Percentiles rank a stretch among this genome's conserved stretches.
These are phyloP conservation scores for Alternaria infectoria DNA, from an alignment of 2,329 filamentous ascomycete genomes.

Conservation along the genomic window DNA sequence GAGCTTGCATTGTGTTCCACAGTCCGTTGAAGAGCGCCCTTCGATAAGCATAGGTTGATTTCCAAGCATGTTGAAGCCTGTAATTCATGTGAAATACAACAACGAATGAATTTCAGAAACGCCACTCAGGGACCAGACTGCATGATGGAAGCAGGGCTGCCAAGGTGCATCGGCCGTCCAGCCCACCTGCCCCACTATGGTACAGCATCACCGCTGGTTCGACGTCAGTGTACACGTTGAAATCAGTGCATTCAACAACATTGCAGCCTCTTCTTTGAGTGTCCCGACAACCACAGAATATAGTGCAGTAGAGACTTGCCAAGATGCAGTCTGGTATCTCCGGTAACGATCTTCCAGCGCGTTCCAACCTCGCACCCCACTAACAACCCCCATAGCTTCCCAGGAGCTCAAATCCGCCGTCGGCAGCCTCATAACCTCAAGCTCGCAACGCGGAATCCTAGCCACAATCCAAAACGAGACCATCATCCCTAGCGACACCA, in stretches of 20 bases:
- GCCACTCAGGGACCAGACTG: not conserved
- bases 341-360: slow-evolving; percentile 55
- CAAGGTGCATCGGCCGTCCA: slow-evolving; percentile 10
- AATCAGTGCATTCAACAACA: not conserved
- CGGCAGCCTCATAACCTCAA: slow-evolving; percentile 68
- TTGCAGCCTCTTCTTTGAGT: not conserved
- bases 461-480: slow-evolving; percentile 72
- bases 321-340: slow-evolving; percentile 81
- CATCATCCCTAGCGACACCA: slow-evolving; percentile 66
- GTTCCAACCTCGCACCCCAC: not conserved
- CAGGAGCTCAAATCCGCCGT: slow-evolving; percentile 78
- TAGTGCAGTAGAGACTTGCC: not conserved
- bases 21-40: not conserved
- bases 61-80: not conserved
- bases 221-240: slow-evolving; percentile 14
- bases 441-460: slow-evolving; percentile 71
- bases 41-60: slow-evolving; percentile 19
- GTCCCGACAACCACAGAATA: not conserved
- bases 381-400: slow-evolving; percentile 61
- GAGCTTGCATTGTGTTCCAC: not conserved
- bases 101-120: not conserved
- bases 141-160: slow-evolving; percentile 1
- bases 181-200: slow-evolving; percentile 30
- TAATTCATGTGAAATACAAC: not conserved
- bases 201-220: slow-evolving; percentile 5